A percentile compares a stretch with the other conserved stretches of the same genome.
phyloP scores from a whole-genome alignment of 495 filamentous ascomycete species.

The Penicillium tannophilum region DNA sequence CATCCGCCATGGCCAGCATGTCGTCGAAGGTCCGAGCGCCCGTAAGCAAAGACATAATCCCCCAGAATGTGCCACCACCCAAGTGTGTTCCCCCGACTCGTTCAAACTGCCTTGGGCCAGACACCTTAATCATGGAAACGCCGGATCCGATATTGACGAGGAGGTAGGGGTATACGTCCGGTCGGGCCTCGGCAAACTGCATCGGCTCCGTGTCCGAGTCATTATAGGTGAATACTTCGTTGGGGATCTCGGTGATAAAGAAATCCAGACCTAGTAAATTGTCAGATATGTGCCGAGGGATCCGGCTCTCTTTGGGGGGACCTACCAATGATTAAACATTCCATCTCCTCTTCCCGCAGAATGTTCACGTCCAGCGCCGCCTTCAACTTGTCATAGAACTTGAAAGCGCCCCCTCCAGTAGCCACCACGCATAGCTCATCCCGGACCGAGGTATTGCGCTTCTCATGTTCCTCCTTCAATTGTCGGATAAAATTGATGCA shows the following conservation, averaged over 20 bases:
- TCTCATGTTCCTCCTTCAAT: constrained; percentile 76
- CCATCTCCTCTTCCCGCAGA: constrained; percentile 95
- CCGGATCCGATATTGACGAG: constrained; percentile 99
- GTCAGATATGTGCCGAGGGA: constrained; percentile 7
- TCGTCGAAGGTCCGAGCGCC: constrained; percentile 91
- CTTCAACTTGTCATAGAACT: constrained; percentile 89
- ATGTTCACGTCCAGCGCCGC: constrained; percentile 82
- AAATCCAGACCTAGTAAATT: constrained; percentile 78
- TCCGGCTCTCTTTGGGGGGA: neutral
- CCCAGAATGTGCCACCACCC: constrained; percentile 95
- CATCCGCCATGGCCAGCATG: constrained; percentile 92
- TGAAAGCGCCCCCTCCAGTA: constrained; percentile 92
- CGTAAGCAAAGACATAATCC: constrained; percentile 84
- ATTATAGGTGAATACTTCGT: constrained; percentile 94
- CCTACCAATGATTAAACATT: constrained; percentile 90
- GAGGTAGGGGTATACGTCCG: constrained; percentile 91
- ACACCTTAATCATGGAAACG: constrained; percentile 98
- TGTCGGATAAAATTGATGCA: constrained; percentile 86
- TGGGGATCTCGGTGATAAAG: constrained; percentile 96
- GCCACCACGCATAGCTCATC: constrained; percentile 85
- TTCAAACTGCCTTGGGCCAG: constrained; percentile 78
- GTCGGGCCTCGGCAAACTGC: constrained; percentile 71
- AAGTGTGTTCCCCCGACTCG: constrained; percentile 94
- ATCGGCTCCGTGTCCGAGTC: constrained; percentile 84
- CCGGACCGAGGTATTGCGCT: constrained; percentile 64